Base-by-base conservation (phyloP, 2,329 filamentous ascomycete species). In the Daldinia sp. region DNA sequence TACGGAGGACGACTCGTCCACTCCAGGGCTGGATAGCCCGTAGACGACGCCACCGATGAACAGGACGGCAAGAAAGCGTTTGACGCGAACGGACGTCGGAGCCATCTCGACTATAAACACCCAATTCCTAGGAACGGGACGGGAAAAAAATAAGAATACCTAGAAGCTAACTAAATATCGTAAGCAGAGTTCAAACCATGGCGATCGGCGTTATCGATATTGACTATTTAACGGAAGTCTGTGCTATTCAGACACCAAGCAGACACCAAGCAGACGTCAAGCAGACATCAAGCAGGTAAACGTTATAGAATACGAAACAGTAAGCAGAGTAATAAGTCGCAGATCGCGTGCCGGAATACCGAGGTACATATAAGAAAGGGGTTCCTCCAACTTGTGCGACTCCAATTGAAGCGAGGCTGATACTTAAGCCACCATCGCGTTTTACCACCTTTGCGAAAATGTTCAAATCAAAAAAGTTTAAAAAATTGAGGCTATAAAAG, bases 131-230 rank as follows among this genome's bases (percentile, higher is more conserved):
- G n/a, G 17, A 30, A 10, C 13, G 43, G 34, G 37, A 51, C 17
- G 15, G 27, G 35, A 10, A 25, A 50, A 9, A 41, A 30, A 58
- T 29, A 61, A 48, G 19, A 45, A 48, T 51, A n/a, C n/a, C n/a
- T n/a, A 45, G 8, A 35, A 49, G 19, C 4, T 13, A 11, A 30
- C n/a, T 48, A 48, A 30, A 30, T 10, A 30, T 48, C n/a, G 27
- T 29, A 21, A 48, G 17, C 27, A 19, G 4, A 30, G 4, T 50
- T 63, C 63, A 66, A 66, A 58, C 19, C 63, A 66, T 66, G 47
- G 30, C 43, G 23, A 49, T 48, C 15, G 13, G 9, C 23, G n/a
- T 30, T 54, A 45, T 51, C 50, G 51, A 61, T 58, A 23, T 23
- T 41, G 19, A 29, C 45, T 30, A 30, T 48, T 48, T 48, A 30